A percentile compares a stretch with the other conserved stretches of the same genome.
Evolutionary conservation across 2,329 filamentous ascomycete species (phyloP).

Genomic region (Calcarisporium arbuscula): DNA sequence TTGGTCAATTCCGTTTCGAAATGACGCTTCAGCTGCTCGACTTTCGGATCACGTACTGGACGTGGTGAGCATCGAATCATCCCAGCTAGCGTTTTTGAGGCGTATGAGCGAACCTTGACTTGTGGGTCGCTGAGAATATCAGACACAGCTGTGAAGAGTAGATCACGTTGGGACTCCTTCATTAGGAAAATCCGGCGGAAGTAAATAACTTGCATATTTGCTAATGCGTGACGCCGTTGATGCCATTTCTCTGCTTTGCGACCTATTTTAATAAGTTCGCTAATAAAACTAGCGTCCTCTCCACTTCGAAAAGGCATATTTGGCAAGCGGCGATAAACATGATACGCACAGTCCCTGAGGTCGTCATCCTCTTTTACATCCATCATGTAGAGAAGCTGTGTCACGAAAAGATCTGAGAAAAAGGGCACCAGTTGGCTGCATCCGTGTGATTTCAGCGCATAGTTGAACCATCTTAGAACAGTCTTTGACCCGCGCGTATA

Average conservation of each 20-base stretch:
- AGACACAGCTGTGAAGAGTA: slow-evolving; percentile 85
- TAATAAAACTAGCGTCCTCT: slow-evolving; percentile 78
- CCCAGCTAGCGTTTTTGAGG: slow-evolving; percentile 82
- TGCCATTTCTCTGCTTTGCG: slow-evolving; percentile 84
- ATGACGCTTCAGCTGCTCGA: slow-evolving; percentile 65
- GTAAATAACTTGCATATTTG: slow-evolving; percentile 98
- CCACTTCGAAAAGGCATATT: slow-evolving; percentile 88
- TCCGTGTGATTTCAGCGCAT: slow-evolving; percentile 81
- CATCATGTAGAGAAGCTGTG: slow-evolving; percentile 97
- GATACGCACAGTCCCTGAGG: slow-evolving; percentile 86
- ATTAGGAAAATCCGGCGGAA: slow-evolving; percentile 93
- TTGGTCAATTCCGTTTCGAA: slow-evolving; percentile 70
- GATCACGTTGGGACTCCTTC: slow-evolving; percentile 63
- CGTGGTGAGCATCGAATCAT: slow-evolving; percentile 95
- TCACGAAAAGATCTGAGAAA: slow-evolving; percentile 84
- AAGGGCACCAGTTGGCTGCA: slow-evolving; percentile 85
- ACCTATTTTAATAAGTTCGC: slow-evolving; percentile 79
- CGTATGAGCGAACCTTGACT: slow-evolving; percentile 87
- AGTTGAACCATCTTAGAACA: slow-evolving; percentile 88
- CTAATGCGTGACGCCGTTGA: slow-evolving; percentile 84
- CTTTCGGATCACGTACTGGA: slow-evolving; percentile 68
- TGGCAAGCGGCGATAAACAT: slow-evolving; percentile 91
- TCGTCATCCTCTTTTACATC: slow-evolving; percentile 98
- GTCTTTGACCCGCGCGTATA: slow-evolving; percentile 97
- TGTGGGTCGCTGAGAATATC: slow-evolving; percentile 90